Conservation (phyloP, 345 rosid species). For the Nasturtium officinale region DNA sequence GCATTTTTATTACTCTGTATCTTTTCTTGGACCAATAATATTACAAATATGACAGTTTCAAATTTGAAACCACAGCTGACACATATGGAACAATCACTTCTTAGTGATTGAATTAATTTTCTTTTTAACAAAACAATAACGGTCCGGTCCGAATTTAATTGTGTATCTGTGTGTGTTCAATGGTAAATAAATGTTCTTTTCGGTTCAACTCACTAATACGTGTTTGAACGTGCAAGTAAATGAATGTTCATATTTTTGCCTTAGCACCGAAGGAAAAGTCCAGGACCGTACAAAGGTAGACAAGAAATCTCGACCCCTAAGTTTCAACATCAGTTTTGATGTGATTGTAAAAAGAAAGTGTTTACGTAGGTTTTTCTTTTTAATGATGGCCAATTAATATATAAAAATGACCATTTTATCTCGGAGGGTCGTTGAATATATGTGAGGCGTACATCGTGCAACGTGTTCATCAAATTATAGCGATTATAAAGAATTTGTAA, state of each 20-base stretch:
- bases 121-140: neutral
- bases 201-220: neutral
- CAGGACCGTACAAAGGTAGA: slow-evolving; percentile 37
- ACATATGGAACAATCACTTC: neutral
- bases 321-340: slow-evolving; percentile 42
- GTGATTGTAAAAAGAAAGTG: slow-evolving; percentile 36
- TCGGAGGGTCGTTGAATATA: neutral
- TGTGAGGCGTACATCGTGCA: slow-evolving; percentile 25
- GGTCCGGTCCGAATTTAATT: neutral
- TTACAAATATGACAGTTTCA: neutral
- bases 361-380: slow-evolving; percentile 15
- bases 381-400: slow-evolving; percentile 24
- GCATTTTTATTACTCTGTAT: neutral
- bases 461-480: slow-evolving; percentile 1
- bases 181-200: slow-evolving; percentile 6
- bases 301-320: slow-evolving; percentile 35
- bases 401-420: neutral
- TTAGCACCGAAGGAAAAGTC: slow-evolving; percentile 40
- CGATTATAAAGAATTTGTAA: too few species aligned
- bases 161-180: neutral
- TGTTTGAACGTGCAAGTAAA: slow-evolving; percentile 3
- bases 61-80: slow-evolving; percentile 2
- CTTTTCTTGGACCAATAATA: neutral
- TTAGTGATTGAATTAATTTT: neutral
- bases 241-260: slow-evolving; percentile 26